These are phyloP conservation scores for Fagopyrum esculentum DNA, from an alignment of 148 eudicot genomes.

Conservation along the genomic window DNA sequence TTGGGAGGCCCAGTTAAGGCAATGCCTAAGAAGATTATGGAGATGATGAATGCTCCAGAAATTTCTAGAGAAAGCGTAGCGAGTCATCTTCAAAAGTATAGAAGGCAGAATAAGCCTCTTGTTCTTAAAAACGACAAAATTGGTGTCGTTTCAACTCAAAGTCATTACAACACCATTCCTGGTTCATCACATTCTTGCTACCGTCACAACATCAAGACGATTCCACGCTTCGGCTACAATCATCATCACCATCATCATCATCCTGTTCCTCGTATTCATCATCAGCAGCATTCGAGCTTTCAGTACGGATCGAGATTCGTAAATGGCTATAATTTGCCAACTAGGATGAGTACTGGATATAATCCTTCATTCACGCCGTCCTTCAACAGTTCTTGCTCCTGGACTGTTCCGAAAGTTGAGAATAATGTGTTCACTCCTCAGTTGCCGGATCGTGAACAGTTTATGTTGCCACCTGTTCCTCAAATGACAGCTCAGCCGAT, in stretches of 20 bases:
- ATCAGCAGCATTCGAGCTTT: neutral
- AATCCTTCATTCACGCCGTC: neutral
- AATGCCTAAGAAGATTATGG: conserved; percentile 3
- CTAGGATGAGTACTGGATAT: neutral
- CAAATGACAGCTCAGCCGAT: neutral
- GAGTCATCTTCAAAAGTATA: neutral
- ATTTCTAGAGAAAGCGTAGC: conserved; percentile 10
- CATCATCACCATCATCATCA: neutral
- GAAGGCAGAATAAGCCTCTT: neutral
- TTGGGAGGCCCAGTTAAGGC: neutral
- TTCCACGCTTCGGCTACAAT: neutral
- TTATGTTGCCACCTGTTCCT: neutral
- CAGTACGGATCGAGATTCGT: neutral
- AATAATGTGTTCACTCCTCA: neutral
- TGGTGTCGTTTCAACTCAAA: neutral
- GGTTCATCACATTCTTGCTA: neutral
- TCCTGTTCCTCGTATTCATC: neutral
- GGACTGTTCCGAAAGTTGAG: neutral
- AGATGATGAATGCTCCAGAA: neutral
- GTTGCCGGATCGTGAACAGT: neutral
- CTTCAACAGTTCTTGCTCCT: neutral
- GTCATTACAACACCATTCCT: neutral
- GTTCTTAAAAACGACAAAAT: neutral
- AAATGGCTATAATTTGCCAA: neutral
- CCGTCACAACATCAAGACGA: neutral